Conservation (phyloP, 2,329 filamentous ascomycete genomes). For the Ophiocordyceps unilateralis region DNA sequence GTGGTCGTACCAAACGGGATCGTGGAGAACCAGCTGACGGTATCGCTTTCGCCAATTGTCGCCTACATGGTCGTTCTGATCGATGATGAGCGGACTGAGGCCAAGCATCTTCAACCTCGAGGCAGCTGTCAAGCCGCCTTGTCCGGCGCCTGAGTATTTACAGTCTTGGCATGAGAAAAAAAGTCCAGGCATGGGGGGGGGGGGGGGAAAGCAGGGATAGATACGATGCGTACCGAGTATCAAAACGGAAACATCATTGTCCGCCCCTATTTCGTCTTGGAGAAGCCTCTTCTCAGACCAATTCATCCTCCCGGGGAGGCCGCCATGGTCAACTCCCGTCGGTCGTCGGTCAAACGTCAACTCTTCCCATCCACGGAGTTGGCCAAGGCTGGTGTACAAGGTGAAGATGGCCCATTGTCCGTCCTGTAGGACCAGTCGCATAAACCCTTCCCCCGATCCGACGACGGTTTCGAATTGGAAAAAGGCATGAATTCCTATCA, state of each 20-base stretch:
- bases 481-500: constrained; percentile 38
- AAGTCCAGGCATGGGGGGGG: neutral
- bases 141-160: constrained; percentile 31
- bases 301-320: constrained; percentile 33
- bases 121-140: constrained; percentile 38
- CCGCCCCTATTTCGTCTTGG: constrained; percentile 28
- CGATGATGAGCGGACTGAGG: constrained; percentile 38
- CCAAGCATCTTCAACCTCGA: constrained; percentile 42
- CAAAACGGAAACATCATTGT: constrained; percentile 36
- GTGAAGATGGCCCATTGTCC: constrained; percentile 44
- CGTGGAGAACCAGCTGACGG: constrained; percentile 48
- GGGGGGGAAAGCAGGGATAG: accelerated
- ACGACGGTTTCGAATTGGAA: constrained; percentile 33
- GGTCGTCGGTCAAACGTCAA: constrained; percentile 26
- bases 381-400: constrained; percentile 40
- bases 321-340: constrained; percentile 38
- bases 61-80: constrained; percentile 37
- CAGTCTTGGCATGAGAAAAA: neutral
- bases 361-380: constrained; percentile 38
- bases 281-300: constrained; percentile 37
- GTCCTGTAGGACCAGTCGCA: constrained; percentile 27
- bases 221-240: constrained; percentile 33
- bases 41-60: constrained; percentile 50
- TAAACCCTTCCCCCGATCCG: constrained; percentile 38
- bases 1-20: constrained; percentile 44